phyloP scores from a whole-genome alignment of 257 asterid genomes.

The Mentha longifolia region DNA sequence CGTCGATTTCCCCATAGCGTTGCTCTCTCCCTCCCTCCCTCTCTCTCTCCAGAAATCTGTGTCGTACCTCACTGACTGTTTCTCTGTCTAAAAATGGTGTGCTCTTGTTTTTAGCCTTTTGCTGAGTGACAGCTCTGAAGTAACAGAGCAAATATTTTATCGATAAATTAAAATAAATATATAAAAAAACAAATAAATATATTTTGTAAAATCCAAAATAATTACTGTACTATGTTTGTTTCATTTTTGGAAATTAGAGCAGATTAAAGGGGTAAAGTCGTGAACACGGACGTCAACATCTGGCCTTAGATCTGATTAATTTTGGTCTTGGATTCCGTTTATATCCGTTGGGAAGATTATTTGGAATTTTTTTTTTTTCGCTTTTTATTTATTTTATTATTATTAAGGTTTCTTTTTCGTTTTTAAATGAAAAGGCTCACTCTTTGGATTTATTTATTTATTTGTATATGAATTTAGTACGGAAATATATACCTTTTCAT shows the following conservation, averaged over 20 bases:
- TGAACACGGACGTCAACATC: slow-evolving; percentile 56
- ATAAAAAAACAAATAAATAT: background rate
- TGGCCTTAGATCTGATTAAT: slow-evolving; percentile 51
- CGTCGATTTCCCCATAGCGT: slow-evolving; percentile 72
- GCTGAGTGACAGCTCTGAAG: background rate
- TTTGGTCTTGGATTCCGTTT: slow-evolving; percentile 53
- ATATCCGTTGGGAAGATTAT: slow-evolving; percentile 30
- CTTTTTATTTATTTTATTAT: background rate
- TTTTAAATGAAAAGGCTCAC: background rate
- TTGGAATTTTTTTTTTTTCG: background rate
- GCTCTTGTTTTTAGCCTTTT: background rate
- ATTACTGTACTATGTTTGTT: too few relatives aligned
- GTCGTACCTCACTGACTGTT: slow-evolving; percentile 9
- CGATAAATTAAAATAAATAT: background rate
- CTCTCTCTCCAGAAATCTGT: background rate
- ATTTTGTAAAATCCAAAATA: slow-evolving; percentile 27
- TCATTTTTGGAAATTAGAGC: slow-evolving; percentile 51
- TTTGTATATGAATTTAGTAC: background rate
- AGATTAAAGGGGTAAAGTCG: slow-evolving; percentile 34
- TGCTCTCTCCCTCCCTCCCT: slow-evolving; percentile 17
- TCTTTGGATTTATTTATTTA: background rate
- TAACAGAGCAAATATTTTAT: background rate
- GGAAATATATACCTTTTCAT: background rate
- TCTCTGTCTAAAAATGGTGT: slow-evolving; percentile 37
- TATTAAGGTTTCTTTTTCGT: background rate